phyloP scores from a whole-genome alignment of 768 basidiomycete genomes.

The Strobilomyces echinocephalus region DNA sequence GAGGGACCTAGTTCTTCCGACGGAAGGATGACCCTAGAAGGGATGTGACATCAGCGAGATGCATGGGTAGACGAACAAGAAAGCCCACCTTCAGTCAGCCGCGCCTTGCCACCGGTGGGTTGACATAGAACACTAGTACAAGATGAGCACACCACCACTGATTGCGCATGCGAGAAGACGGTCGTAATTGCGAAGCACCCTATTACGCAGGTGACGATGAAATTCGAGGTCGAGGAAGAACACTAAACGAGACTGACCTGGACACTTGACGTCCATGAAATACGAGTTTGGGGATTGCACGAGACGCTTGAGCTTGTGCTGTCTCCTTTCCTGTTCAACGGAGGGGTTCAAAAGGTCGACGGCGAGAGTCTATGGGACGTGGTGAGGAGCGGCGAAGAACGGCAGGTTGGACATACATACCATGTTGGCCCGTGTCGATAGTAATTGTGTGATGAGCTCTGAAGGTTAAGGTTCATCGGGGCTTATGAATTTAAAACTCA shows the following conservation, averaged over 20 bases:
- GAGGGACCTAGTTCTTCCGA: constrained; percentile 70
- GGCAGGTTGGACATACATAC: constrained; percentile 13
- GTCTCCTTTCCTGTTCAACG: constrained; percentile 74
- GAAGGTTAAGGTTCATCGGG: constrained; percentile 25
- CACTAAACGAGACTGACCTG: constrained; percentile 53
- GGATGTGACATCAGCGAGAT: constrained; percentile 9
- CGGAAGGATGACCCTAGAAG: constrained; percentile 93
- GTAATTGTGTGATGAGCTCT: constrained; percentile 15
- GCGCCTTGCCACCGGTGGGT: constrained; percentile 96
- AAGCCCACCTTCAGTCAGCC: constrained; percentile 90
- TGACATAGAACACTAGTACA: constrained; percentile 96
- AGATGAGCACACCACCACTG: constrained; percentile 88
- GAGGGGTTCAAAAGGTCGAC: constrained; percentile 97
- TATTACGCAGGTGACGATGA: constrained; percentile 23
- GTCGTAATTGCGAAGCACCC: constrained; percentile 95
- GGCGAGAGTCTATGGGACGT: constrained; percentile 77
- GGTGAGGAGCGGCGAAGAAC: constrained; percentile 3
- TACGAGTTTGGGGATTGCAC: constrained; percentile 98
- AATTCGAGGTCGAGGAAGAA: neutral
- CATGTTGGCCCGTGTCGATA: constrained; percentile 19
- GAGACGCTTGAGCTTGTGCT: constrained; percentile 99
- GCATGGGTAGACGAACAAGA: neutral
- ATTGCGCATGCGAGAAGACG: constrained; percentile 99
- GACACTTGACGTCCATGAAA: constrained; percentile 99
- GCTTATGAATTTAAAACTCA: constrained; percentile 16